A percentile compares a stretch with the other conserved stretches of the same genome.
These are phyloP conservation scores for Trichoderma lentiforme DNA, from an alignment of 2,329 filamentous ascomycete genomes.

Conservation along the genomic window DNA sequence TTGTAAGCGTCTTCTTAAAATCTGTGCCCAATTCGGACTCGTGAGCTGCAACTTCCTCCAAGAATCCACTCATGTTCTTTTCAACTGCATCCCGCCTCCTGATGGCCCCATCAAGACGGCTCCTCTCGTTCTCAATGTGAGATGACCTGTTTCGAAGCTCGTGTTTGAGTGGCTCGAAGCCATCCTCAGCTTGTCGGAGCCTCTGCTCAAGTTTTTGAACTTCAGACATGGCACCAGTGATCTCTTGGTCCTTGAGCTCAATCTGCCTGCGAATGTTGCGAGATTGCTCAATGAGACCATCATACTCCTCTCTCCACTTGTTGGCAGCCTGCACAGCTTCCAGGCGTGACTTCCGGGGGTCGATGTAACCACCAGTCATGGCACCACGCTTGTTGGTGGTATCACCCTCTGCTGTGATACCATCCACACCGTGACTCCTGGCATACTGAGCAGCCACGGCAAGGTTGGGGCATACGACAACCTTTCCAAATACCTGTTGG, in stretches of 20 bases:
- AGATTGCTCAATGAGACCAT: slow-evolving; percentile 61
- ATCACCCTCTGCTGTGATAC: slow-evolving; percentile 92
- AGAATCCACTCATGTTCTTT: slow-evolving; percentile 69
- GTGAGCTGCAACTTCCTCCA: slow-evolving; percentile 71
- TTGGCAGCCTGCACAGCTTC: slow-evolving; percentile 74
- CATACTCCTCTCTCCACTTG: slow-evolving; percentile 71
- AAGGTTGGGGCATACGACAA: slow-evolving; percentile 88
- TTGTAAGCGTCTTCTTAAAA: slow-evolving; percentile 85
- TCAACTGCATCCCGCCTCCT: slow-evolving; percentile 66
- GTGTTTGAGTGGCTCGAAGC: slow-evolving; percentile 74
- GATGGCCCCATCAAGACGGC: slow-evolving; percentile 68
- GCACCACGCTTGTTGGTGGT: slow-evolving; percentile 93
- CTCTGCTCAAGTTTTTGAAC: slow-evolving; percentile 79
- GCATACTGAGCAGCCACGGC: slow-evolving; percentile 87
- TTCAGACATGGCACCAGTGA: slow-evolving; percentile 81
- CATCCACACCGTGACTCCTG: slow-evolving; percentile 84
- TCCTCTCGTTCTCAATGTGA: slow-evolving; percentile 69
- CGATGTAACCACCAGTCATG: slow-evolving; percentile 91
- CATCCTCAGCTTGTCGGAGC: slow-evolving; percentile 72
- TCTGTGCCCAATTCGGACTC: slow-evolving; percentile 78
- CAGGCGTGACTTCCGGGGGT: slow-evolving; percentile 80
- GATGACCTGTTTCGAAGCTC: slow-evolving; percentile 74
- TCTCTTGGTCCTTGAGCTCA: slow-evolving; percentile 79
- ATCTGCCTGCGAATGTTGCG: slow-evolving; percentile 66
- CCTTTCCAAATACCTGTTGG: slow-evolving; percentile 91